Evolutionary conservation across 225 moss, liverwort and hornwort species (phyloP).

Genomic region (Lunularia cruciata): DNA sequence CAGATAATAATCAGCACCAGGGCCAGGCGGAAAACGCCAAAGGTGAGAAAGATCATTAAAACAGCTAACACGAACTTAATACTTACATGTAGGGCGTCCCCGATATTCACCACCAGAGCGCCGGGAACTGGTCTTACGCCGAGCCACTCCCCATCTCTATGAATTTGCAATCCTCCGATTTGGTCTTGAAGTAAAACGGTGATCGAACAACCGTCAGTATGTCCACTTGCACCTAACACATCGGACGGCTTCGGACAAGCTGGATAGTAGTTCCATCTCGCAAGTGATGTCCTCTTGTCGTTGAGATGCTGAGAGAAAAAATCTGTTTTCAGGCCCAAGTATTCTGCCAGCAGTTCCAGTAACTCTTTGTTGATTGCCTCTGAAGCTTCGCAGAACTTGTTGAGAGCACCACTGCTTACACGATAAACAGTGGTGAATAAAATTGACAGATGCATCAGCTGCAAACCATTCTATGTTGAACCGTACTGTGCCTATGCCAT

Average conservation of each 20-base stretch:
- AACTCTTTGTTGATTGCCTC: conserved; percentile 16
- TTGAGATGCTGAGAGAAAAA: conserved; percentile 34
- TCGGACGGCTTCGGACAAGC: conserved; percentile 27
- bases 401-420: conserved; percentile 9
- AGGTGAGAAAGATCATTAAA: too few relatives aligned
- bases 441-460: too few relatives aligned
- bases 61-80: neutral
- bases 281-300: neutral
- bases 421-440: too few relatives aligned
- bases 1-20: too few relatives aligned
- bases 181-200: conserved; percentile 24
- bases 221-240: conserved; percentile 16
- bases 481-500: too few relatives aligned
- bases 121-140: conserved; percentile 29
- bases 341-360: conserved; percentile 30
- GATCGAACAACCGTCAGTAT: conserved; percentile 23
- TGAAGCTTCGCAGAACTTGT: neutral
- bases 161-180: conserved; percentile 34
- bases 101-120: conserved; percentile 30
- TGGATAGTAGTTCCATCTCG: conserved; percentile 27
- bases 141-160: conserved; percentile 25
- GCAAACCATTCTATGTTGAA: too few relatives aligned
- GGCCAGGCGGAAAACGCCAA: too few relatives aligned
- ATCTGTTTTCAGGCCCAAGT: conserved; percentile 17
- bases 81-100: conserved; percentile 32